A percentile compares a stretch with the other conserved stretches of the same genome.
phyloP scores from a whole-genome alignment of 352 stramenopile species.

The Phytophthora citricola region DNA sequence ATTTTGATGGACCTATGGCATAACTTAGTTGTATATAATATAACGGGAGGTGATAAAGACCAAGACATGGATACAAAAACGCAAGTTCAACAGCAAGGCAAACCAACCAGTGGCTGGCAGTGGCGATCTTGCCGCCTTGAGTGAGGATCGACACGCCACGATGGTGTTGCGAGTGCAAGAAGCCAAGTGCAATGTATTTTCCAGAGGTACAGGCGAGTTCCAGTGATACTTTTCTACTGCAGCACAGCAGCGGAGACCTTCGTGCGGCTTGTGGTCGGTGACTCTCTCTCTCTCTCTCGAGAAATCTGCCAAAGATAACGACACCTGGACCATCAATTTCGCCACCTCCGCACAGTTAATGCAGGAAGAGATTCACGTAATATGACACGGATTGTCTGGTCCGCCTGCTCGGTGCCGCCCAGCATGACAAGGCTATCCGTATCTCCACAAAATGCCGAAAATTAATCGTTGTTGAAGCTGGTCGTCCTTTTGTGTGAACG shows the following conservation, averaged over 20 bases:
- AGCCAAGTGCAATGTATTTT: background rate
- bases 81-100: conserved; percentile 16
- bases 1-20: background rate
- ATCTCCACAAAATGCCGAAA: background rate
- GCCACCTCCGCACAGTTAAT: background rate
- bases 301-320: no score
- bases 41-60: background rate
- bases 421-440: background rate
- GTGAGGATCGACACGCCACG: background rate
- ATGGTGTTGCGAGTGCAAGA: background rate
- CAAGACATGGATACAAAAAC: conserved; percentile 17
- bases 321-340: no score
- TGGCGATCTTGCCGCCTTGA: conserved; percentile 10
- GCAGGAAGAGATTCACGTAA: background rate
- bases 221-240: background rate
- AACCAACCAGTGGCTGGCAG: conserved; percentile 6
- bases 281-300: background rate
- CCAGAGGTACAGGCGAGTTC: background rate
- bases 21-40: background rate
- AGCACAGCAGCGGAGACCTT: background rate
- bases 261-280: background rate
- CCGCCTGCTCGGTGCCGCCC: conserved; percentile 1
- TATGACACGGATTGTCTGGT: background rate
- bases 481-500: conserved; percentile 5
- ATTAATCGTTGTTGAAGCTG: conserved; percentile 25